Evolutionary conservation across 805 yeast genomes (phyloP), one percentile per base, ranked within the genome.

Genomic region (Saccharomycopsis babjevae): DNA sequence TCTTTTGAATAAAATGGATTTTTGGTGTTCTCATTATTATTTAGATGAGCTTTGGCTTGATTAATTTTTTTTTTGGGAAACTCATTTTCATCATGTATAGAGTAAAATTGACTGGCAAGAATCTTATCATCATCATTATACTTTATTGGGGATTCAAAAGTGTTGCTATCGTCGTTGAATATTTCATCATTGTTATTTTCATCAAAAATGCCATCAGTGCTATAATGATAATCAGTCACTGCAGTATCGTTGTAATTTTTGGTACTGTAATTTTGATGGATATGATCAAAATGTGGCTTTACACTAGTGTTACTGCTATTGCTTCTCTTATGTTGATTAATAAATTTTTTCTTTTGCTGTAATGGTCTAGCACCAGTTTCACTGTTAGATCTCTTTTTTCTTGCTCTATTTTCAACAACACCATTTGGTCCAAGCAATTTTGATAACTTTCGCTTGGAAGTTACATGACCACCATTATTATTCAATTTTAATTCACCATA

Each of bases 401-500:
- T 58, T 57, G 30, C 57, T 50, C 36, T 64, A 60, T 39, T 62
- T 62, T 50, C 60, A 59, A 28, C 13, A 30, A n/a, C 58, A 60
- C 38, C 28, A 46, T 46, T 25, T 13, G 52, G 32, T 10, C 52
- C 52, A 22, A 22, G n/a, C 11, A 10, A 22, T 7, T 25, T 46
- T 22, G 52, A 10, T 20, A 46, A 25, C 57, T 62, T 36, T 64
- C 66, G 42, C 58, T 57, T 22, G 62, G 64, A 43, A 22, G 52
- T 25, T 46, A 16, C 2, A 46, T 46, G 52, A 11, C 18, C 52
- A 46, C 22, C 52, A 46, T 46, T 46, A 36, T 54, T 50, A 32
- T 68, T 77, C 70, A 80, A 71, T 61, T 77, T 73, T 59, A 86
- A 75, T 73, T 83, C 80, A 2, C 92, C 91, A 72, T 82, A 86